These are phyloP conservation scores for Ogataea glucozyma DNA, from an alignment of 805 yeast species.

Conservation along the genomic window DNA sequence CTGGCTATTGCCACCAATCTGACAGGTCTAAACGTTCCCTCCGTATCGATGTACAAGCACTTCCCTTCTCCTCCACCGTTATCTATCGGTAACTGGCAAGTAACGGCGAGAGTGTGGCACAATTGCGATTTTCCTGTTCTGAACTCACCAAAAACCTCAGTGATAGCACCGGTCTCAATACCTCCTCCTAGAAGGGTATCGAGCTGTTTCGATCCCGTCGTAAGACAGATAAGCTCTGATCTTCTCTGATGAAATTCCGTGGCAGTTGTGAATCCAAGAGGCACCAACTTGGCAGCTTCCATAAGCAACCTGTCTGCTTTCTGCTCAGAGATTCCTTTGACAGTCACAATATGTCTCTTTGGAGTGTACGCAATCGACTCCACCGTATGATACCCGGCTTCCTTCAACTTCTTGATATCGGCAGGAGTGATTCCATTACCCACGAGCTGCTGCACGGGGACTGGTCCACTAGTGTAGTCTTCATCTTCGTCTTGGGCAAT, in stretches of 20 bases:
- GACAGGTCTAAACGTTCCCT: constrained; percentile 93
- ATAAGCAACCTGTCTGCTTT: constrained; percentile 83
- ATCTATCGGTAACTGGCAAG: constrained; percentile 94
- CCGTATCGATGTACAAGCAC: constrained; percentile 93
- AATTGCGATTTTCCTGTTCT: constrained; percentile 97
- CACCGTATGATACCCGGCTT: constrained; percentile 84
- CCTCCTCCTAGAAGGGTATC: constrained; percentile 97
- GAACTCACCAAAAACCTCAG: constrained; percentile 96
- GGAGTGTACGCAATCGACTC: constrained; percentile 95
- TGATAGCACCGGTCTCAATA: constrained; percentile 93
- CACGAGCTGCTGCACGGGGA: constrained; percentile 52
- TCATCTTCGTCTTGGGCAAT: constrained; percentile 38
- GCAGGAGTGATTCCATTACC: constrained; percentile 84
- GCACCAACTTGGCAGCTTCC: constrained; percentile 85
- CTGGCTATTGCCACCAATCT: constrained; percentile 87
- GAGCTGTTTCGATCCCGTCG: constrained; percentile 93
- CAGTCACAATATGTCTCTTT: constrained; percentile 68
- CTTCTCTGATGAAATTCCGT: constrained; percentile 89
- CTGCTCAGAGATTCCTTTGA: constrained; percentile 93
- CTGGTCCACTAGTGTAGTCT: constrained; percentile 47
- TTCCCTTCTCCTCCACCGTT: constrained; percentile 99
- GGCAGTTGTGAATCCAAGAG: constrained; percentile 97
- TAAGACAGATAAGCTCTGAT: constrained; percentile 85
- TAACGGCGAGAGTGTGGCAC: constrained; percentile 95
- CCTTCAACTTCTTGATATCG: constrained; percentile 78